phyloP scores from a whole-genome alignment of 352 stramenopile genomes.

The Phytophthora kernoviae region DNA sequence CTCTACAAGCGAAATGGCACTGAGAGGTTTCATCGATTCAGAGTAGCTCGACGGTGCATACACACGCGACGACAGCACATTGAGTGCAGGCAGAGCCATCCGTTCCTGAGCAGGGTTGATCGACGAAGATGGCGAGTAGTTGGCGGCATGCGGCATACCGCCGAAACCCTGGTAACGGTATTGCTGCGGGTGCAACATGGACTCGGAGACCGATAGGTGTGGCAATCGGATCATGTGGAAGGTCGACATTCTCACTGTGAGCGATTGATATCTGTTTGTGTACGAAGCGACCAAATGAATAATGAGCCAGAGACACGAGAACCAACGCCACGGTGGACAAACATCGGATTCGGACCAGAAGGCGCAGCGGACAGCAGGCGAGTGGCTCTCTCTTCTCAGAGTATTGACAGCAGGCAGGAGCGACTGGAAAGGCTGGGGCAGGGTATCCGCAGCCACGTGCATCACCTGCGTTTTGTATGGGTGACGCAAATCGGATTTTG shows the following conservation, averaged over 20 bases:
- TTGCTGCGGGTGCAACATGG: constrained; percentile 25
- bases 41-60: constrained; percentile 13
- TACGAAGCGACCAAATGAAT: constrained; percentile 34
- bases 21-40: constrained; percentile 25
- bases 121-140: constrained; percentile 8
- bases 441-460: constrained; percentile 32
- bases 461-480: constrained; percentile 14
- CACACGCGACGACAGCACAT: constrained; percentile 32
- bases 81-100: constrained; percentile 65
- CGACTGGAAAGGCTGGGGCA: constrained; percentile 34
- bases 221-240: constrained; percentile 32
- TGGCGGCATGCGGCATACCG: constrained; percentile 21
- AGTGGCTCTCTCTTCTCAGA: constrained; percentile 31
- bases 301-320: constrained; percentile 29
- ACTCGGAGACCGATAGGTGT: constrained; percentile 21
- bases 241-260: constrained; percentile 14
- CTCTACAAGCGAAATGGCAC: too few relatives aligned
- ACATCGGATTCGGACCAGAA: constrained; percentile 29
- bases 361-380: constrained; percentile 21
- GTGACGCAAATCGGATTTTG: constrained; percentile 23
- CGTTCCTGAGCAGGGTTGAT: constrained; percentile 43
- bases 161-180: constrained; percentile 29
- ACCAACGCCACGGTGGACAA: constrained; percentile 11
- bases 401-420: constrained; percentile 26
- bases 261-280: constrained; percentile 15